Conservation (phyloP, 1,284 basidiomycete genomes). For the Cryptococcus sp. region DNA sequence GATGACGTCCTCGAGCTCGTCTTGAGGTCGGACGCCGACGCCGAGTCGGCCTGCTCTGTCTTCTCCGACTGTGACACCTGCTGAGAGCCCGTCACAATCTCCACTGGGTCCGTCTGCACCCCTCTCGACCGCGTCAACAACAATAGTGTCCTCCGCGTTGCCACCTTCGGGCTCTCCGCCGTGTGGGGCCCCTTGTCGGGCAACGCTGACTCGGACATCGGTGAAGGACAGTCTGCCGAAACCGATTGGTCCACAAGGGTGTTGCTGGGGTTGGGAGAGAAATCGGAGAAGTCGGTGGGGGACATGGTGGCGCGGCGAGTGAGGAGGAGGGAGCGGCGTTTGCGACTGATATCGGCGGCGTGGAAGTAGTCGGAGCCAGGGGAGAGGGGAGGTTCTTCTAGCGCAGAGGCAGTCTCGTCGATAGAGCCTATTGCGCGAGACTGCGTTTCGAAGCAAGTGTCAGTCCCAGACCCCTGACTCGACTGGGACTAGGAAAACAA, state of each 20-base stretch:
- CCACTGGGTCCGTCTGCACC: constrained; percentile 65
- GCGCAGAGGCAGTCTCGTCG: constrained; percentile 22
- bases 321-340: constrained; percentile 40
- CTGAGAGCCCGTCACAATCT: not conserved
- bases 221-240: constrained; percentile 16
- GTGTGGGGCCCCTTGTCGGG: constrained; percentile 18
- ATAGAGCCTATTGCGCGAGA: constrained; percentile 38
- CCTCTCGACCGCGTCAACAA: constrained; percentile 63
- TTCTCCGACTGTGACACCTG: not conserved
- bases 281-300: constrained; percentile 25
- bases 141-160: constrained; percentile 53
- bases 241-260: constrained; percentile 28
- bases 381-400: constrained; percentile 25
- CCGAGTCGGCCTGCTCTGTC: not conserved
- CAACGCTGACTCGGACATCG: constrained; percentile 26
- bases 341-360: constrained; percentile 28
- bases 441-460: constrained; percentile 2
- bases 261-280: constrained; percentile 21
- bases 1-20: constrained; percentile 19
- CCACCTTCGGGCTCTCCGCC: constrained; percentile 29
- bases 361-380: constrained; percentile 35
- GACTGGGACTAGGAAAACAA: not conserved
- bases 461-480: not conserved
- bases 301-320: constrained; percentile 24
- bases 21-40: not conserved